Evolutionary conservation across 73 alveolate genomes (phyloP).

Genomic region (Paramecium octaurelia): DNA sequence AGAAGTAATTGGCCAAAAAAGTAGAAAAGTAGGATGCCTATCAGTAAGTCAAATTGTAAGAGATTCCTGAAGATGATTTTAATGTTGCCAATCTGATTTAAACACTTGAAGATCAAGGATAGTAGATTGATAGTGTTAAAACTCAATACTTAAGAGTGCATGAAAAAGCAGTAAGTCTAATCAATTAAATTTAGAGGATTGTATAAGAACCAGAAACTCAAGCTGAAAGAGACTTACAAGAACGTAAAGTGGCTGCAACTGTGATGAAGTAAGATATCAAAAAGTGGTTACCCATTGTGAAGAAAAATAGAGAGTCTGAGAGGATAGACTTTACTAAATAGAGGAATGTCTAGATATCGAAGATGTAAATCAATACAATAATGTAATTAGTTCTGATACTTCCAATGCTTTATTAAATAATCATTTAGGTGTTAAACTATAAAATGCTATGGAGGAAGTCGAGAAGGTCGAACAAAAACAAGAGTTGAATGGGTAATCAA

Average conservation of each 20-base stretch:
- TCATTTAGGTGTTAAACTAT: background rate
- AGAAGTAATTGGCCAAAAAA: background rate
- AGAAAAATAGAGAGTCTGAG: constrained; percentile 30
- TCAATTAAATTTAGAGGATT: background rate
- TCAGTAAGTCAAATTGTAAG: background rate
- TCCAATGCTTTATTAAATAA: constrained; percentile 11
- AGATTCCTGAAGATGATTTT: background rate
- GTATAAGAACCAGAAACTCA: constrained; percentile 38
- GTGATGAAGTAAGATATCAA: constrained; percentile 32
- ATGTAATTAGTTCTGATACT: background rate
- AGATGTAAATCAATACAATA: background rate
- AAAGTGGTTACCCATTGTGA: constrained; percentile 43
- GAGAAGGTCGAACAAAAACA: background rate
- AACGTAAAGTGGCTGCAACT: constrained; percentile 23
- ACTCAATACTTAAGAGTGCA: background rate
- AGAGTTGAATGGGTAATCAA: background rate
- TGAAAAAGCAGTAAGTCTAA: background rate
- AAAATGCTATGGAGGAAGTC: background rate
- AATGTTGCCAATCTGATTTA: constrained; percentile 15
- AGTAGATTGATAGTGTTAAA: constrained; percentile 8
- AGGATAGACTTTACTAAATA: constrained; percentile 6
- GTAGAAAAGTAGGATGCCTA: background rate
- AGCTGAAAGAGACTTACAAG: background rate
- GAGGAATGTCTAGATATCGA: background rate
- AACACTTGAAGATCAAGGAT: constrained; percentile 8